Conservation (phyloP, 345 rosid species). For the Theobroma cacao region DNA sequence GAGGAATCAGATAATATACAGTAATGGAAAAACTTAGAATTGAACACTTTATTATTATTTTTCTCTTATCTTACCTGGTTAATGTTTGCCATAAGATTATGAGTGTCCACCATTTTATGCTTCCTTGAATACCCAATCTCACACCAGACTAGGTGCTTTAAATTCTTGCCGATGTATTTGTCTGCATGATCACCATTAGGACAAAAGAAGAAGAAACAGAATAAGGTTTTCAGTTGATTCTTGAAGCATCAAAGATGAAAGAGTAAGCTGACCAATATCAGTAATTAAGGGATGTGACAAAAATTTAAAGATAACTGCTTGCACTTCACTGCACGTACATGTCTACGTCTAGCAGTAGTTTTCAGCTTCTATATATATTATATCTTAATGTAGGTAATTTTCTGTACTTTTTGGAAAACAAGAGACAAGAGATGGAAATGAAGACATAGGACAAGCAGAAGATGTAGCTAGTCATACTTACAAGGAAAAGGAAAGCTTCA, state of each 20-base stretch:
- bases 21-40: neutral
- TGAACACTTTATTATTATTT: neutral
- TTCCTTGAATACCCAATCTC: neutral
- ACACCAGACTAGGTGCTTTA: too few relatives aligned
- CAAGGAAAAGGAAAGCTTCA: neutral
- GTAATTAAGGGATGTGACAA: neutral
- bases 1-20: too few relatives aligned
- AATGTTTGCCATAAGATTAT: neutral
- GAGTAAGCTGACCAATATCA: too few relatives aligned
- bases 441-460: neutral
- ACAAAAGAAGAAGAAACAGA: neutral
- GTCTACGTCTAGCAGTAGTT: slow-evolving; percentile 25
- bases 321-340: slow-evolving; percentile 26
- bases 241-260: neutral
- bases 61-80: neutral
- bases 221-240: neutral
- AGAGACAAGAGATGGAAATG: slow-evolving; percentile 9
- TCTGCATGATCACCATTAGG: neutral
- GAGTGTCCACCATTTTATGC: neutral
- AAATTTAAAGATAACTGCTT: slow-evolving; percentile 12
- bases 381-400: neutral
- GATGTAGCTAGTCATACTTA: neutral
- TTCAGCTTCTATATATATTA: slow-evolving; percentile 1
- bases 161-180: neutral
- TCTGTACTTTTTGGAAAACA: neutral